These are phyloP conservation scores for Paramyrothecium roridum DNA, from an alignment of 2,329 filamentous ascomycete genomes.

Conservation along the genomic window DNA sequence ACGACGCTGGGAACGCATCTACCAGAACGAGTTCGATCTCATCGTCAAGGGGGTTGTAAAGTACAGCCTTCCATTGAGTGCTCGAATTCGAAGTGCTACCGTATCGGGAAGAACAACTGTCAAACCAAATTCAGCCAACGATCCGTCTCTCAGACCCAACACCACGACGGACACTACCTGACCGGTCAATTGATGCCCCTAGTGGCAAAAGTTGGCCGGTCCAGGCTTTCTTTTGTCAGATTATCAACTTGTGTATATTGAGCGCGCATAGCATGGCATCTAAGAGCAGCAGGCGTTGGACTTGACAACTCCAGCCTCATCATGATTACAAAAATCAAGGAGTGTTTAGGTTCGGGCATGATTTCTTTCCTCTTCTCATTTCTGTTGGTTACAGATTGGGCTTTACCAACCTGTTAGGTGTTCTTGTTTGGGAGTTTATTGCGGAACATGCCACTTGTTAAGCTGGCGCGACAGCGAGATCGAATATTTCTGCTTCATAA, in stretches of 20 bases:
- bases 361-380: constrained; percentile 13
- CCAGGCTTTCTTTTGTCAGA: constrained; percentile 17
- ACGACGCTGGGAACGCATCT: constrained; percentile 83
- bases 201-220: not conserved
- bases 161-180: constrained; percentile 49
- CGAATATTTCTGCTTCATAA: too few relatives aligned
- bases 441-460: too few relatives aligned
- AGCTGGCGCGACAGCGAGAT: too few relatives aligned
- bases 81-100: constrained; percentile 55
- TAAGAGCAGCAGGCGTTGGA: constrained; percentile 32
- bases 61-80: constrained; percentile 67
- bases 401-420: too few relatives aligned
- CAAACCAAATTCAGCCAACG: constrained; percentile 60
- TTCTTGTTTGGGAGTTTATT: too few relatives aligned
- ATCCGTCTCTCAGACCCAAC: constrained; percentile 66
- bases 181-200: constrained; percentile 11
- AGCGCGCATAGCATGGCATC: constrained; percentile 33
- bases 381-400: not conserved
- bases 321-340: constrained; percentile 22
- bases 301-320: constrained; percentile 24
- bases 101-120: constrained; percentile 59
- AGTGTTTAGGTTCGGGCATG: constrained; percentile 18
- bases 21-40: constrained; percentile 89
- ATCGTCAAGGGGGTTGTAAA: constrained; percentile 89
- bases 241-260: constrained; percentile 24